Base-by-base conservation (phyloP, 306 rosid species). In the Cicer bijugum region DNA sequence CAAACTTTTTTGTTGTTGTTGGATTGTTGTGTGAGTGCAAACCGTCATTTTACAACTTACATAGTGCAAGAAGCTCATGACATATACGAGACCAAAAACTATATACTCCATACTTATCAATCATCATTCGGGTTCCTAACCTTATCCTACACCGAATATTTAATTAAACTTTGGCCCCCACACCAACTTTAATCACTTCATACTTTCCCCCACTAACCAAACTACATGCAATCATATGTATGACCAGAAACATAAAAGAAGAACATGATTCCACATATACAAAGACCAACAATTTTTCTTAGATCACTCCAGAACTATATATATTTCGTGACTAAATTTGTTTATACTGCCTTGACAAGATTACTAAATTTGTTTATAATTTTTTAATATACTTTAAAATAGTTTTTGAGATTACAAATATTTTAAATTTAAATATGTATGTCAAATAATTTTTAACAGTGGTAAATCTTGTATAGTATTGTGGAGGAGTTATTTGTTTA, bases 11-110 rank as follows among this genome's bases (percentile, higher is more conserved):
- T 9, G 23, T 1, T 10, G 59, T 71, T 20, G 15, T 52, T 51
- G 75, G 55, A 61, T 12, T 75, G 71, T 7, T 53, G 78, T 44
- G 80, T 62, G 66, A 28, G 78, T 56, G 78, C 83, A 81, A 75
- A 81, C 81, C 64, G 84, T 82, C 80, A 77, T 83, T 77, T 75
- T 77, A 77, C 83, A 81, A 80, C 69, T 78, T 64, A 73, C 81
- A 67, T 6, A 69, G 55, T 76, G 89, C 88, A 79, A 77, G 96
- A 86, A 83, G 71, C 87, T 82, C 93, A 88, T 86, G 90, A 88
- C 81, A 65, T 43, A 43, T 65, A 65, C 10, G 33, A 64, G 52
- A 42, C 23, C 40, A 57, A 7, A 66, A 55, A 35, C 19, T 59
- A 23, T 59, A 23, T 62, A 39, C 44, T 77, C 71, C 66, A 40